Base-by-base conservation (phyloP, 192 early-diverging fungal genomes). In the Backusella sp. region DNA sequence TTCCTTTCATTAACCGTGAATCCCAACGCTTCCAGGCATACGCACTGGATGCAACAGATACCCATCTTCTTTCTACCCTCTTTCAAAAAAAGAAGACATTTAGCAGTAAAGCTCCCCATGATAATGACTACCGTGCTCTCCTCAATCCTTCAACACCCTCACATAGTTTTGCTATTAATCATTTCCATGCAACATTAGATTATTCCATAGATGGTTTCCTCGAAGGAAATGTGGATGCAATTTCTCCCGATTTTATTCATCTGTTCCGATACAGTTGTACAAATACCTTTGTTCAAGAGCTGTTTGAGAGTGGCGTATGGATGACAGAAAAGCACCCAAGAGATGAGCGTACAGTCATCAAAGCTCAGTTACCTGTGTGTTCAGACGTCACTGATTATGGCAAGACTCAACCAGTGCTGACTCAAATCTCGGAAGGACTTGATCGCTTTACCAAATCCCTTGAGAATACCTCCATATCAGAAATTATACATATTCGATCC, bases 401-500 rank as follows among this genome's bases (percentile, higher is more conserved):
- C 37, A 70, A 49, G 21, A 66, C 62, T 0, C 49, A 52, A 28
- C 41, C 59, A 8, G 65, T 74, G 1, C 15, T 74, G 0, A 65
- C 66, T 34, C 73, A 74, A 49, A 37, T 74, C 2, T 41, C 44
- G 28, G 26, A 36, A 2, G 62, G 73, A 34, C 11, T 66, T 11
- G 65, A 68, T 34, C 23, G 28, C 7, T 32, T 74, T 3, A 66
- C n/a, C 1, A 30, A 68, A 19, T 14, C 39, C 1, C 28, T 74
- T 6, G 34, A 62, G 11, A 39, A 21, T n/a, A 67, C 66, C n/a
- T 86, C 88, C 35, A 80, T 90, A 3, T 97, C 95, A 92, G 83
- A 93, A 53, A 86, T 97, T 7, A 80, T 94, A 42, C 97, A 97
- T 85, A 82, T 97, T 21, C 79, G 87, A 44, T 90, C 95, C 1